Base-by-base conservation (phyloP, 2,329 filamentous ascomycete species). In the Penicillium sp. region DNA sequence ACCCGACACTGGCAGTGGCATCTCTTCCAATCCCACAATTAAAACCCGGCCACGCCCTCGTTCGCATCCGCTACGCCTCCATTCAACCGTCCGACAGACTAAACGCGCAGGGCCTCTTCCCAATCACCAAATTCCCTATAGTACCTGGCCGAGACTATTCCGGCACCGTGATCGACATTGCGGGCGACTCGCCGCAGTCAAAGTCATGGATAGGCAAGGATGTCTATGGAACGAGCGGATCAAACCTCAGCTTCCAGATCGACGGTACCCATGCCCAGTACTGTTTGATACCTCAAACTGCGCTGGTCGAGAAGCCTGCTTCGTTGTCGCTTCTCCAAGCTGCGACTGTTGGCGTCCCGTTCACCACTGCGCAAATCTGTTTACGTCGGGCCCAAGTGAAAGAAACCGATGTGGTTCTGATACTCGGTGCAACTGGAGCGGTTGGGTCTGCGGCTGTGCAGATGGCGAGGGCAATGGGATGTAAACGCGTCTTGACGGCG, bases 71-170 rank as follows among this genome's bases (percentile, higher is more conserved):
- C 14, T 63, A 63, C 26, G 42, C 62, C 6, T 56, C 57, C 28
- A 58, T 66, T 23, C 54, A 64, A 20, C 62, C 64, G 13, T 59
- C 57, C 29, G 64, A 67, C 48, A 52, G 56, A 37, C 56, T 64
- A 14, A 68, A 68, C 42, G 50, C 53, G 3, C 53, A 63, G 35
- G 65, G 64, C n/a, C 49, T 52, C 8, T 66, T 68, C 34, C 60
- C 64, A 14, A 55, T 51, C 40, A 65, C 62, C 2, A 59, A 53
- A 1, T 62, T 50, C 13, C 58, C 57, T 2, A 46, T 53, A 5
- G 52, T 69, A 13, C 60, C 60, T 16, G 62, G 66, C 35, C 61
- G 62, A 13, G 65, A 68, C 45, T 66, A 62, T 29, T 58, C 61
- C 6, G 65, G 63, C 4, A 49, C 51, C 14, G 57, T 59, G 10